Evolutionary conservation across 164 flowering plant species (phyloP), one percentile per base, ranked within the genome.

Genomic region (Vitis rupestris): DNA sequence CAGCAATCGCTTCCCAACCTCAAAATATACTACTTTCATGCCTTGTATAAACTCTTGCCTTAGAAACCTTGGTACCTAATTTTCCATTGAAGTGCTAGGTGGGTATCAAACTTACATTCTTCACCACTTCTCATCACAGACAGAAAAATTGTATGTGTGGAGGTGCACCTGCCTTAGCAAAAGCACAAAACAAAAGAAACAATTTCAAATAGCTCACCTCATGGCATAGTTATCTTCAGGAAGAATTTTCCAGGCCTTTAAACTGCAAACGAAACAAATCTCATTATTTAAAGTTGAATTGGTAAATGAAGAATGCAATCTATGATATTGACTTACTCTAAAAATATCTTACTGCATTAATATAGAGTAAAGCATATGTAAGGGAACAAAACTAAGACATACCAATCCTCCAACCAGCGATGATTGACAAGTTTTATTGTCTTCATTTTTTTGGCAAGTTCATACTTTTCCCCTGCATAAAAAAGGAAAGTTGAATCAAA

Each of bases 371-470:
- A 13, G 15, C 4, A 23, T 11, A 59, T 16, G 15, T 10, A 63
- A 66, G 16, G 12, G 60, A 63, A 71, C 50, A 27, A 50, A 61
- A 62, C 50, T 10, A 37, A 15, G 51, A 27, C 71, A 19, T 84
- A 96, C 99, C 99, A 88, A 70, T 92, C 97, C 75, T 96, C 97
- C 80, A 96, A 74, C 99, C 99, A 96, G 51, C 68, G 83, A 79
- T 96, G 97, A 76, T 93, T 96, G 51, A 96, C 90, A 63, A 93
- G 89, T 78, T 87, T 92, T 76, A 89, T 90, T 65, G 50, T 82
- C 79, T 77, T 78, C 67, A 86, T 55, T 76, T 81, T 93, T 83
- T 86, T 90, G 56, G 96, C 98, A 72, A 96, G 89, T 62, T 90
- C 92, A 79, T 92, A 96, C 70, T 96, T 96, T 75, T 96, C 97